Conservation (phyloP, 2,329 filamentous ascomycete genomes). For the Fusarium buharicum region DNA sequence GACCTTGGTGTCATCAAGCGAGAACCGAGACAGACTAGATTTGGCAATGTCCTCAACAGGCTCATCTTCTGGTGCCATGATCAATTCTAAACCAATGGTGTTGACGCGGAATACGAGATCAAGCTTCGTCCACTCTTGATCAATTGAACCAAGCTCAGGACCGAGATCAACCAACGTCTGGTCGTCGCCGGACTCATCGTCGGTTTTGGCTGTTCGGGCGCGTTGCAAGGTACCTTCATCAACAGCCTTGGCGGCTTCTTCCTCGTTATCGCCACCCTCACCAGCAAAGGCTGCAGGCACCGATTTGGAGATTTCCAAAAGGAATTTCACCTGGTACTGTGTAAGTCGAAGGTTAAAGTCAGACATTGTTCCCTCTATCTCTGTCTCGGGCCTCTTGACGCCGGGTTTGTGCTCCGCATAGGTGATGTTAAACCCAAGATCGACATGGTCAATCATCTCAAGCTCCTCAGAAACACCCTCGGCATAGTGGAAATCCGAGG, state of each 20-base stretch:
- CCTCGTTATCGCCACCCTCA: conserved; percentile 74
- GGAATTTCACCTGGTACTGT: conserved; percentile 88
- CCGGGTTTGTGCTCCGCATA: conserved; percentile 87
- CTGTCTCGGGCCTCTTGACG: conserved; percentile 84
- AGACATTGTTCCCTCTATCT: conserved; percentile 91
- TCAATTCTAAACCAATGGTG: conserved; percentile 87
- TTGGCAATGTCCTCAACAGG: conserved; percentile 82
- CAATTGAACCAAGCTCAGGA: conserved; percentile 75
- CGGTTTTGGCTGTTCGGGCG: conserved; percentile 55
- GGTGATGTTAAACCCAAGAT: conserved; percentile 90
- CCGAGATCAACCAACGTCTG: conserved; percentile 64
- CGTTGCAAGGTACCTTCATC: conserved; percentile 65
- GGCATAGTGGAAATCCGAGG: conserved; percentile 86
- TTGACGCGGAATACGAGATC: conserved; percentile 91
- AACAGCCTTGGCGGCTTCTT: conserved; percentile 79
- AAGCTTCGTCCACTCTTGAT: conserved; percentile 88
- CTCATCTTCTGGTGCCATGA: conserved; percentile 77
- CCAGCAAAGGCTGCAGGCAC: conserved; percentile 85
- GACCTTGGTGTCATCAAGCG: conserved; percentile 88
- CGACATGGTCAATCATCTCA: conserved; percentile 96
- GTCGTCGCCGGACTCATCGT: conserved; percentile 50
- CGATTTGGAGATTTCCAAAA: conserved; percentile 86
- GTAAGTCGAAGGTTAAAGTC: conserved; percentile 91
- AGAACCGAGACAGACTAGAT: conserved; percentile 92
- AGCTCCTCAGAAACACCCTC: conserved; percentile 81